phyloP scores from a whole-genome alignment of 495 filamentous ascomycete genomes.

The Aspergillus incahuasiensis region DNA sequence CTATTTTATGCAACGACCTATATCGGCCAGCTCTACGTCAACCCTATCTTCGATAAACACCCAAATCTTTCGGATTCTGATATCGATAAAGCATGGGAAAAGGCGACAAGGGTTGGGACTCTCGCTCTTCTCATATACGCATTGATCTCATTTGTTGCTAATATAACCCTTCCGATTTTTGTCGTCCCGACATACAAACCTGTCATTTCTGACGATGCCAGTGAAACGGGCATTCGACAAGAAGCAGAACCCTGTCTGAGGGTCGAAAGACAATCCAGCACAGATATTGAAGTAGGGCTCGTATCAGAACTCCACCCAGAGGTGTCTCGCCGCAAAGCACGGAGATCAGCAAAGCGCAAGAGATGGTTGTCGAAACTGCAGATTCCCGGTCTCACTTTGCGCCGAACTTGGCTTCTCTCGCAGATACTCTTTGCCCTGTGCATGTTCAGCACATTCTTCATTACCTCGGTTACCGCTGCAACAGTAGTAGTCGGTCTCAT shows the following conservation, averaged over 20 bases:
- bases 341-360: slow-evolving; percentile 13
- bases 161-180: slow-evolving; percentile 76
- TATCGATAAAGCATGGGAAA: slow-evolving; percentile 72
- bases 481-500: slow-evolving; percentile 72
- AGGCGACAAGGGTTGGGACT: slow-evolving; percentile 74
- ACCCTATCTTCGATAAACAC: slow-evolving; percentile 70
- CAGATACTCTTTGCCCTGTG: slow-evolving; percentile 72
- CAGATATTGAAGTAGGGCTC: slow-evolving; percentile 24
- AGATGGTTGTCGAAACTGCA: slow-evolving; percentile 53
- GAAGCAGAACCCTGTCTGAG: slow-evolving; percentile 19
- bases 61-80: slow-evolving; percentile 70
- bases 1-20: slow-evolving; percentile 91
- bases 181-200: slow-evolving; percentile 65
- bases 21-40: slow-evolving; percentile 82
- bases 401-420: slow-evolving; percentile 76
- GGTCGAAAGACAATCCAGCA: slow-evolving; percentile 28
- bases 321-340: slow-evolving; percentile 1
- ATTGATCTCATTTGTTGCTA: slow-evolving; percentile 71
- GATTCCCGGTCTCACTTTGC: slow-evolving; percentile 77
- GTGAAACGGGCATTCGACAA: slow-evolving; percentile 7
- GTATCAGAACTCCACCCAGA: slow-evolving; percentile 30
- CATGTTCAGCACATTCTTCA: slow-evolving; percentile 79
- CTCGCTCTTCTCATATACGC: slow-evolving; percentile 86
- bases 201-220: slow-evolving; percentile 3
- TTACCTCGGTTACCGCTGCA: slow-evolving; percentile 58